Base-by-base conservation (phyloP, 768 basidiomycete species). In the Phlegmacium glaucopus region DNA sequence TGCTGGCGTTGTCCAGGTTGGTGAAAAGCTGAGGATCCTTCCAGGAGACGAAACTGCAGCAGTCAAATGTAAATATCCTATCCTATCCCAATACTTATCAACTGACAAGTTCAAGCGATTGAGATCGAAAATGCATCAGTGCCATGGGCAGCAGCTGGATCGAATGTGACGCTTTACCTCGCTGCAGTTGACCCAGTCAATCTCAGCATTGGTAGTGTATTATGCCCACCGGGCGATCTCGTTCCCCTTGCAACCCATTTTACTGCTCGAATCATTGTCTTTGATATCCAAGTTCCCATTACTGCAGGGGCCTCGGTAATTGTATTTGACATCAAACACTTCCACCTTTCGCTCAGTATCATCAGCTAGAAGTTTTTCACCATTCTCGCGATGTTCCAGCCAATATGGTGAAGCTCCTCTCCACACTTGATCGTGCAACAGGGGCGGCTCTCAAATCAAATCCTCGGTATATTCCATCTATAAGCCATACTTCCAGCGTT, bases 301-400 rank as follows among this genome's bases (percentile, higher is more conserved):
- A 92, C 85, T 9, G 75, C 82, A 1, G 96, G 96, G 34, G 76
- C 91, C 53, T 85, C 90, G 35, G 94, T 94, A 64, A 52, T 77
- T 63, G 9, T 46, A 44, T 4, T 43, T 43, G 11, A 17, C 4
- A n/a, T 13, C 13, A 18, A 28, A 16, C 25, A 4, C 17, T 13
- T 13, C 41, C 37, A n/a, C 25, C 32, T 38, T 18, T 42, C 18
- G 29, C 36, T 26, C 44, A 9, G 34, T 48, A 18, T 29, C 29
- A 9, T 5, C 56, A 90, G 91, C 77, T 98, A 38, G 96, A 99
- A 63, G 70, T 99, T 9, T 98, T 92, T 69, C 91, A 96, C 60
- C 94, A 99, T 60, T 94, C 93, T 1, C 78, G 82, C 36, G 92
- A 98, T 61, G 82, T 95, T 2, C 93, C 96, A 8, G 95, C 93